Conservation (phyloP, 257 asterid genomes). For the Avicennia marina region DNA sequence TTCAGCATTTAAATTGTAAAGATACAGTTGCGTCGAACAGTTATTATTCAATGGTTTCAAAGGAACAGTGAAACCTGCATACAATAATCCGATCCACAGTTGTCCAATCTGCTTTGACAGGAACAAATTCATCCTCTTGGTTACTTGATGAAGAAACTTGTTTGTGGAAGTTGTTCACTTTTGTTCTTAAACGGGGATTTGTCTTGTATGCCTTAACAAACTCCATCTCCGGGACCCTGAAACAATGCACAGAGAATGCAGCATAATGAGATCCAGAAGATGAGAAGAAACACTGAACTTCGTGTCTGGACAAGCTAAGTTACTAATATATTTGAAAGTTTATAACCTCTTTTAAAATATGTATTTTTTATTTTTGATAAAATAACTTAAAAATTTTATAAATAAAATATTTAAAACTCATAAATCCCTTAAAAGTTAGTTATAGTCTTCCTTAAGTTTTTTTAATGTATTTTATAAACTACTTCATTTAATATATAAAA, state of each 20-base stretch:
- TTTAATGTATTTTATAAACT: no score
- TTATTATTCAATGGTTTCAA: constrained; percentile 4
- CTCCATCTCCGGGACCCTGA: constrained; percentile 93
- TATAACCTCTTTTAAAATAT: no score
- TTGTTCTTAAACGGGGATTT: constrained; percentile 82
- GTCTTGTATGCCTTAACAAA: constrained; percentile 83
- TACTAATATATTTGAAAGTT: no score
- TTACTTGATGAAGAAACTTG: constrained; percentile 68
- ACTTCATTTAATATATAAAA: no score
- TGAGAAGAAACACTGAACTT: no score
- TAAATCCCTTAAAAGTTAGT: no score
- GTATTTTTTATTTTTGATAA: no score
- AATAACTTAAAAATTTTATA: no score
- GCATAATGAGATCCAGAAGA: constrained; percentile 14
- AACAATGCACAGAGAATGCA: constrained; percentile 19
- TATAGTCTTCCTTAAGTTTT: no score
- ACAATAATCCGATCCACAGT: constrained; percentile 86
- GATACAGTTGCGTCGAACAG: constrained; percentile 9
- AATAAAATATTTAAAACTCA: no score
- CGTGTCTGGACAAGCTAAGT: no score
- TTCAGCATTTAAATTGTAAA: not conserved
- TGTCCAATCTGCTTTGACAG: constrained; percentile 96
- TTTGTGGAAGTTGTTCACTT: constrained; percentile 75
- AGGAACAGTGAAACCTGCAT: constrained; percentile 52
- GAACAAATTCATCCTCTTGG: constrained; percentile 69